These are phyloP conservation scores for Mycena vulgaris DNA, from an alignment of 768 basidiomycete genomes.

Conservation along the genomic window DNA sequence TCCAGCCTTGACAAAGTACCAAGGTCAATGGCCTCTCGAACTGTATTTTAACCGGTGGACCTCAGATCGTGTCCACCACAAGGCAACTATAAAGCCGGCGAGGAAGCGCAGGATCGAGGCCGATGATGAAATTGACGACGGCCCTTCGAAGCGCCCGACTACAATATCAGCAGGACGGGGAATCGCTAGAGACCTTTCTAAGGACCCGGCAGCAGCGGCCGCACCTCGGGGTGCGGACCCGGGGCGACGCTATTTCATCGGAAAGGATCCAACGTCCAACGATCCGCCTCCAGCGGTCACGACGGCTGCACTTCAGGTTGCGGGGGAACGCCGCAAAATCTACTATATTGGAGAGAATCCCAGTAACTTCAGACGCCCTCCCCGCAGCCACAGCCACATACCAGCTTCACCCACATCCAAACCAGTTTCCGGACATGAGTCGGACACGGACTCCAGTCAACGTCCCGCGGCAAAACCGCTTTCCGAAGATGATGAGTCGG, in stretches of 20 bases:
- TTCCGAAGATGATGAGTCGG: not conserved
- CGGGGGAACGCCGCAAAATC: not conserved
- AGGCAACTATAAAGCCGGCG: too few relatives aligned
- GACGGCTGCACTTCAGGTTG: too few relatives aligned
- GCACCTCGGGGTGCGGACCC: too few relatives aligned
- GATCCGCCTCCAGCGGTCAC: too few relatives aligned
- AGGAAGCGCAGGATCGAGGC: too few relatives aligned
- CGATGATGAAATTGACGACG: not conserved
- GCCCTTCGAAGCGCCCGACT: not conserved
- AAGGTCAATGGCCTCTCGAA: slow-evolving; percentile 9
- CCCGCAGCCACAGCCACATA: too few relatives aligned
- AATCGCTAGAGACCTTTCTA: too few relatives aligned
- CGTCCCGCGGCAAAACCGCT: not conserved
- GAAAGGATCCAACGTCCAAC: not conserved
- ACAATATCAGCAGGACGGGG: not conserved
- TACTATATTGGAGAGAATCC: slow-evolving; percentile 19
- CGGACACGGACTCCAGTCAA: not conserved
- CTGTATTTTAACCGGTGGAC: slow-evolving; percentile 8
- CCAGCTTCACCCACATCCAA: too few relatives aligned
- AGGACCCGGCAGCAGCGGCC: too few relatives aligned
- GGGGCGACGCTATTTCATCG: too few relatives aligned
- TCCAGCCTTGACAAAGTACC: not conserved
- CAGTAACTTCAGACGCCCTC: not conserved
- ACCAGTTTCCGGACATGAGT: not conserved
- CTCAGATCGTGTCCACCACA: not conserved